Conservation (phyloP, 495 filamentous ascomycete species). For the Parachaetomium inaequale region DNA sequence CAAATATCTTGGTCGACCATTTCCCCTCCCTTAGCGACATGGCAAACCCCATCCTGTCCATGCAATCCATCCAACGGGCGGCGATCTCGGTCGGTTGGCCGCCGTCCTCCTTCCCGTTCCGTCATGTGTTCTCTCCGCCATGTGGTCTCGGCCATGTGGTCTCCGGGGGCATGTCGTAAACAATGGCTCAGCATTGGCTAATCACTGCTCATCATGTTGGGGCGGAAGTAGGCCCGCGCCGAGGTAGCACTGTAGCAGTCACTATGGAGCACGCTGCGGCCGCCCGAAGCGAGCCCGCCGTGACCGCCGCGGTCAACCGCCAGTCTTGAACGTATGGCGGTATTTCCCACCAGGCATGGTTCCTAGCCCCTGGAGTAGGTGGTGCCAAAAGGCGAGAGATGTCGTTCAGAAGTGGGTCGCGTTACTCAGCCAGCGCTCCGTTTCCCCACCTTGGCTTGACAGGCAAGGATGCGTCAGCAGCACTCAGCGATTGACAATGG, state of each 20-base stretch:
- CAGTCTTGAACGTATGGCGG: neutral
- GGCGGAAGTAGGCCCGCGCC: too few relatives aligned
- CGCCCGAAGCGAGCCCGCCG: neutral
- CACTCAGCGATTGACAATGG: conserved; percentile 3
- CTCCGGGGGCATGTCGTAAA: neutral
- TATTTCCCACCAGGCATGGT: neutral
- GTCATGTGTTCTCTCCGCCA: neutral
- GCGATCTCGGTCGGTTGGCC: neutral
- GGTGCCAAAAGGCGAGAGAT: conserved; percentile 2
- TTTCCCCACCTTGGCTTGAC: neutral
- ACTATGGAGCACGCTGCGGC: neutral
- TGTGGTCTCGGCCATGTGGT: neutral
- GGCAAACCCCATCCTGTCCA: neutral
- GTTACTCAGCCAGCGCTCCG: neutral
- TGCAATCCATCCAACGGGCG: neutral
- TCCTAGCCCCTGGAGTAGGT: too few relatives aligned
- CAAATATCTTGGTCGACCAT: neutral
- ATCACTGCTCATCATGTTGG: neutral
- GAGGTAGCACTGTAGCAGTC: conserved; percentile 1
- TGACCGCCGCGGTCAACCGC: neutral
- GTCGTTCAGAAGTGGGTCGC: neutral
- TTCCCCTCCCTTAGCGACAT: neutral
- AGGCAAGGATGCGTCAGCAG: neutral
- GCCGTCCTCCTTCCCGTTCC: neutral
- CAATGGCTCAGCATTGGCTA: conserved; percentile 4